Evolutionary conservation across 2,329 filamentous ascomycete genomes (phyloP).

Genomic region (Trichoderma gracile): DNA sequence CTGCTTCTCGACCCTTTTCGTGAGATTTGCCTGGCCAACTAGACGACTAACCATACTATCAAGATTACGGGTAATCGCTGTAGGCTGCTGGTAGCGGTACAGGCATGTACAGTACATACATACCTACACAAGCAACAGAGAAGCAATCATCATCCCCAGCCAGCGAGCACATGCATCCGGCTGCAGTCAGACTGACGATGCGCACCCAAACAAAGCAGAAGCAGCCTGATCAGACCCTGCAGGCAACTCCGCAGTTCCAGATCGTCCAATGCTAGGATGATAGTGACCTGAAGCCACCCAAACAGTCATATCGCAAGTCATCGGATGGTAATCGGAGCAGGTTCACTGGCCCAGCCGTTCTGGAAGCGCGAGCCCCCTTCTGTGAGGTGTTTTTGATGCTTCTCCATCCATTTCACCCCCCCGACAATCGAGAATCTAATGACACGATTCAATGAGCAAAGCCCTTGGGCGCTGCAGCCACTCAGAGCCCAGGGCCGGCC

Average conservation of each 20-base stretch:
- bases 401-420: background rate
- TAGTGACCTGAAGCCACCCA: background rate
- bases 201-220: background rate
- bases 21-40: too few species aligned
- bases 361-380: too few species aligned
- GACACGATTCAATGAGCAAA: conserved; percentile 26
- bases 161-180: background rate
- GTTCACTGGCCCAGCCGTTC: conserved; percentile 3
- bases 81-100: too few species aligned
- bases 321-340: conserved; percentile 26
- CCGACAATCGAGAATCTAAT: conserved; percentile 20
- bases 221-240: too few species aligned
- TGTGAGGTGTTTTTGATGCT: conserved; percentile 22
- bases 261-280: background rate
- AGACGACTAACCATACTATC: too few species aligned
- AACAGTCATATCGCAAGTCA: conserved; percentile 25
- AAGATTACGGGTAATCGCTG: too few species aligned
- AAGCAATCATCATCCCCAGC: background rate
- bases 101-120: too few species aligned
- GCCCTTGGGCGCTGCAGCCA: conserved; percentile 10
- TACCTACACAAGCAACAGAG: too few species aligned
- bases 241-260: background rate
- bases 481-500: conserved; percentile 15
- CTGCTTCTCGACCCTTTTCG: too few species aligned
- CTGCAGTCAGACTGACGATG: background rate